Evolutionary conservation across 306 rosid genomes (phyloP).

Genomic region (Astragalus glycyphyllos): DNA sequence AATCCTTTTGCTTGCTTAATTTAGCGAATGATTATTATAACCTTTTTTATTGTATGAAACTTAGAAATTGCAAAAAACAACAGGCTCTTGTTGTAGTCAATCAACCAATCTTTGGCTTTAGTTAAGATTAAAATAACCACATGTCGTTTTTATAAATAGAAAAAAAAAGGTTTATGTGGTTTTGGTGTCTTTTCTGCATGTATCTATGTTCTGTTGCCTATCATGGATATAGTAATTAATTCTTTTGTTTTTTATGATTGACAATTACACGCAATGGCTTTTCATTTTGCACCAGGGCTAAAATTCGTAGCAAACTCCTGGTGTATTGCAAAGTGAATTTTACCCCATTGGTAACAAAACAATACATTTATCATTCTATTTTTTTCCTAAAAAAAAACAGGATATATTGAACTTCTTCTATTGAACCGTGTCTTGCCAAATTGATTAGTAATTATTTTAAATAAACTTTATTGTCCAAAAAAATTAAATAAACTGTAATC

Average conservation of each 20-base stretch:
- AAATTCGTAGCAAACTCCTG: slow-evolving; percentile 21
- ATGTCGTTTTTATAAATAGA: slow-evolving; percentile 18
- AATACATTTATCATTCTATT: too few species aligned
- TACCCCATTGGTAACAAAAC: too few species aligned
- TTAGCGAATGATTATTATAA: slow-evolving; percentile 2
- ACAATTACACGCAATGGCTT: slow-evolving; percentile 28
- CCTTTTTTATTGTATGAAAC: background rate
- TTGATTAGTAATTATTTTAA: too few species aligned
- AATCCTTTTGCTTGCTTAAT: slow-evolving; percentile 22
- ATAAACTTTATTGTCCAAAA: too few species aligned
- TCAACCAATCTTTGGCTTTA: slow-evolving; percentile 18
- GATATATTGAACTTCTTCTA: too few species aligned
- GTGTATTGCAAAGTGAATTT: too few species aligned
- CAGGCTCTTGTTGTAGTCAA: slow-evolving; percentile 28
- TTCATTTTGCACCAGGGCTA: slow-evolving; percentile 17
- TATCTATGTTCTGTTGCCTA: background rate
- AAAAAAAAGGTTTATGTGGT: background rate
- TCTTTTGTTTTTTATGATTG: background rate
- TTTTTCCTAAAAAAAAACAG: too few species aligned
- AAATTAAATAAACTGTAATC: too few species aligned
- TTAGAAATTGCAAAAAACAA: background rate
- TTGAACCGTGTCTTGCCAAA: too few species aligned
- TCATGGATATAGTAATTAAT: background rate
- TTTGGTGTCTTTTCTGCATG: slow-evolving; percentile 10
- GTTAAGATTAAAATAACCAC: slow-evolving; percentile 34